These are phyloP conservation scores for Ascocoryne sarcoides DNA, from an alignment of 2,329 filamentous ascomycete species.

Conservation along the genomic window DNA sequence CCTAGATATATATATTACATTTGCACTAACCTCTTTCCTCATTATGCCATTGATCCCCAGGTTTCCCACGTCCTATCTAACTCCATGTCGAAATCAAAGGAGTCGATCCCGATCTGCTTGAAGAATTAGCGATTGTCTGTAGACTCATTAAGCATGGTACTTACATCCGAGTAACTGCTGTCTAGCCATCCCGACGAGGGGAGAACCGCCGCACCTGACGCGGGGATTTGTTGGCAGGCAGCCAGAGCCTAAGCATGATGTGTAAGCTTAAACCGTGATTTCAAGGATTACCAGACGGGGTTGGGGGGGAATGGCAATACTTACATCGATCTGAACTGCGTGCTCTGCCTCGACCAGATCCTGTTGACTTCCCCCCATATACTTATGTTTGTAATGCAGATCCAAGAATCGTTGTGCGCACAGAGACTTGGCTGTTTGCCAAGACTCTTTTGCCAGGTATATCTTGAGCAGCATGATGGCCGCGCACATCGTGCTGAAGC, in stretches of 20 bases:
- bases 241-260: not conserved
- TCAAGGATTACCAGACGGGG: too few species aligned
- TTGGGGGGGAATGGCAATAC: not conserved
- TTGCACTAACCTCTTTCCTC: too few species aligned
- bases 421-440: slow-evolving; percentile 48
- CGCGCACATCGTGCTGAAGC: slow-evolving; percentile 55
- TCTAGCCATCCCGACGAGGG: not conserved
- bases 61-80: not conserved
- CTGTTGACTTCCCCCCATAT: not conserved
- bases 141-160: not conserved
- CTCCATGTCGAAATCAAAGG: slow-evolving; percentile 4
- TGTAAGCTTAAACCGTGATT: not conserved
- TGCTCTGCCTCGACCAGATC: not conserved
- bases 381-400: slow-evolving; percentile 35
- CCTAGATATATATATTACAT: too few species aligned
- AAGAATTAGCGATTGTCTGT: not conserved
- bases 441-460: slow-evolving; percentile 48
- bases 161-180: not conserved
- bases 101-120: slow-evolving; percentile 1
- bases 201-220: too few species aligned
- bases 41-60: too few species aligned
- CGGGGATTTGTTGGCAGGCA: not conserved
- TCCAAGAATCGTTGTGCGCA: slow-evolving; percentile 51
- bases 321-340: not conserved
- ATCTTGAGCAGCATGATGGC: slow-evolving; percentile 50